These are phyloP conservation scores for Globisporangium paddicum DNA, from an alignment of 352 stramenopile species.

Conservation along the genomic window DNA sequence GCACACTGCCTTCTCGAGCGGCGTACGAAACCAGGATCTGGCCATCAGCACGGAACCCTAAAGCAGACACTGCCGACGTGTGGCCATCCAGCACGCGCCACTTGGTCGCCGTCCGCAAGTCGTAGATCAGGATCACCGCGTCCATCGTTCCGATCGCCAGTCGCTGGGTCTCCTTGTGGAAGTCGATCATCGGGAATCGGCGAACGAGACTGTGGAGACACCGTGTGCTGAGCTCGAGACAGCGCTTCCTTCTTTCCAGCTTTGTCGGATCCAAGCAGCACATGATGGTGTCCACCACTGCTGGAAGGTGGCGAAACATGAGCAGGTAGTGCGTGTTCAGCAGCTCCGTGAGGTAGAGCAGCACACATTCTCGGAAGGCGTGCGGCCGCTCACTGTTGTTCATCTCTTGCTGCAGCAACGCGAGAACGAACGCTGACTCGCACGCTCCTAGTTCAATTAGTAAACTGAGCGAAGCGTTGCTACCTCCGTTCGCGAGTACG, in stretches of 20 bases:
- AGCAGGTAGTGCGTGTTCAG: slow-evolving; percentile 82
- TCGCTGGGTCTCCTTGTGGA: slow-evolving; percentile 84
- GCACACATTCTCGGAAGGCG: slow-evolving; percentile 66
- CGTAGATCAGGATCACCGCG: slow-evolving; percentile 86
- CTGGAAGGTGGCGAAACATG: slow-evolving; percentile 78
- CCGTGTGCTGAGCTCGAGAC: slow-evolving; percentile 69
- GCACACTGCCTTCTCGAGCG: slow-evolving; percentile 67
- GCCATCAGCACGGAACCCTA: slow-evolving; percentile 66
- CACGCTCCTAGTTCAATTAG: slow-evolving; percentile 76
- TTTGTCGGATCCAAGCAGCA: slow-evolving; percentile 83
- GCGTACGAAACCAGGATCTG: slow-evolving; percentile 83
- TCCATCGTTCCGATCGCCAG: slow-evolving; percentile 85
- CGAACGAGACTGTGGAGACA: slow-evolving; percentile 80
- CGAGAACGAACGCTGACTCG: slow-evolving; percentile 74
- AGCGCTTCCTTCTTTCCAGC: slow-evolving; percentile 69
- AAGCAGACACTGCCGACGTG: slow-evolving; percentile 57
- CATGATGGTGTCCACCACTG: slow-evolving; percentile 85
- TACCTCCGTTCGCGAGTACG: slow-evolving; percentile 47
- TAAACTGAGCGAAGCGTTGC: slow-evolving; percentile 67
- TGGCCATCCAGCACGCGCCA: slow-evolving; percentile 86
- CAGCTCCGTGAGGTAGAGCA: slow-evolving; percentile 77
- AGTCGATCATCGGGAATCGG: slow-evolving; percentile 85
- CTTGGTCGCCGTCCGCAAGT: slow-evolving; percentile 83
- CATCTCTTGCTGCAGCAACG: slow-evolving; percentile 79
- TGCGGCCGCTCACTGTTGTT: slow-evolving; percentile 63